A percentile compares a stretch with the other conserved stretches of the same genome.
phyloP scores from a whole-genome alignment of 1,284 basidiomycete genomes.

The Apiotrichum veenhuisii region DNA sequence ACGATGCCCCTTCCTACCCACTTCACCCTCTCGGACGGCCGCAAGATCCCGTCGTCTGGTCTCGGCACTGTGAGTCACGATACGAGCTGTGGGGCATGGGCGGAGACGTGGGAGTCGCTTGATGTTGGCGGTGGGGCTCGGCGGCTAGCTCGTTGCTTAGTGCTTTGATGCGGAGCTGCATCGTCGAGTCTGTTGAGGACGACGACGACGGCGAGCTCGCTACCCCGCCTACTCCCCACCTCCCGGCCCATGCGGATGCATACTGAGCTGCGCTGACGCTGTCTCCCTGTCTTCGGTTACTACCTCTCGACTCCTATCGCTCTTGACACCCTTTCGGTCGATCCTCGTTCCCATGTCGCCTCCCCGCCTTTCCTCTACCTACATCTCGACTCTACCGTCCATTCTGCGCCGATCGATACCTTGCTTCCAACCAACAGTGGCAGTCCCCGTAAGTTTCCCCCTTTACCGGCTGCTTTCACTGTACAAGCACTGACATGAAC shows the following conservation, averaged over 20 bases:
- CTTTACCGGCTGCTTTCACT: background rate
- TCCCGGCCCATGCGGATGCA: too few relatives aligned
- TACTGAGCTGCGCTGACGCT: background rate
- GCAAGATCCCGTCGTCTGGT: conserved; percentile 50
- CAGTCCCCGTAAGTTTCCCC: conserved; percentile 45
- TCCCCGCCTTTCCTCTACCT: background rate
- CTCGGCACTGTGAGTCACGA: conserved; percentile 55
- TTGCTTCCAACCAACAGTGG: conserved; percentile 33
- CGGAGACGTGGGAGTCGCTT: too few relatives aligned
- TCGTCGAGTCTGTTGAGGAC: too few relatives aligned
- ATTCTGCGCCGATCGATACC: conserved; percentile 2
- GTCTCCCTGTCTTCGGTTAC: background rate
- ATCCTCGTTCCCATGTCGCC: too few relatives aligned
- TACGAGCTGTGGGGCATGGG: too few relatives aligned
- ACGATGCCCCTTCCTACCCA: conserved; percentile 29
- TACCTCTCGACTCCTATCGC: background rate
- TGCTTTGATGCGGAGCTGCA: too few relatives aligned
- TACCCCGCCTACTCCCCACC: too few relatives aligned
- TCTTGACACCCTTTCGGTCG: too few relatives aligned
- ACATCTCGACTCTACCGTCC: background rate
- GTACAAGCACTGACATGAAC: background rate
- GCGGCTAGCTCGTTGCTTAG: background rate
- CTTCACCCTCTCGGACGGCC: conserved; percentile 48
- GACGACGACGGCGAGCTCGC: too few relatives aligned
- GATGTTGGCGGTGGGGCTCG: background rate